phyloP scores from a whole-genome alignment of 164 flowering plant genomes.

The Magnolia changhungtana region DNA sequence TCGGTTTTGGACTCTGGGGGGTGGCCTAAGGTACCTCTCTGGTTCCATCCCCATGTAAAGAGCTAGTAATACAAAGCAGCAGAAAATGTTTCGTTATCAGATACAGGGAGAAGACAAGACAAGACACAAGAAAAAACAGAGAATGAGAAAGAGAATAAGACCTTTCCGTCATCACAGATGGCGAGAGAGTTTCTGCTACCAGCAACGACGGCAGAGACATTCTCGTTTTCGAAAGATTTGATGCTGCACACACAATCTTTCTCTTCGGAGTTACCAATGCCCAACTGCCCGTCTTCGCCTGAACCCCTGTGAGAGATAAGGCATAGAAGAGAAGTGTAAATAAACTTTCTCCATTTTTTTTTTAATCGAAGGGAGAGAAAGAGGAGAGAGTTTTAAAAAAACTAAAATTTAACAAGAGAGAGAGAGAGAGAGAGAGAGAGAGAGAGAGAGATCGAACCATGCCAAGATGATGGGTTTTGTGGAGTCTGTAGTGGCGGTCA shows the following conservation, averaged over 20 bases:
- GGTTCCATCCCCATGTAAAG: slow-evolving; percentile 99
- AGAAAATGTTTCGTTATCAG: neutral
- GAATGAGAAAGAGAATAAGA: slow-evolving; percentile 11
- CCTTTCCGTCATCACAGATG: slow-evolving; percentile 92
- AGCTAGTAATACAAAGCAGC: slow-evolving; percentile 41
- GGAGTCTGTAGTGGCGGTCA: slow-evolving; percentile 11
- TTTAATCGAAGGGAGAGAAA: neutral
- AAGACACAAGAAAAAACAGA: neutral
- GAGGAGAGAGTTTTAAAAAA: too few species aligned
- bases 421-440: neutral
- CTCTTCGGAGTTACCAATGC: slow-evolving; percentile 82
- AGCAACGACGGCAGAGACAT: slow-evolving; percentile 71
- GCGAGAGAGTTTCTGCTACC: slow-evolving; percentile 99
- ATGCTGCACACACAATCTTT: slow-evolving; percentile 74
- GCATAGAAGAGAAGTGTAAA: neutral
- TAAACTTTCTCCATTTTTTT: neutral
- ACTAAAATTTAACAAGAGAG: neutral
- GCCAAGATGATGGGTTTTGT: slow-evolving; percentile 18
- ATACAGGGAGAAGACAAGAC: neutral
- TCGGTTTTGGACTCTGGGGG: slow-evolving; percentile 91
- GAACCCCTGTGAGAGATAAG: slow-evolving; percentile 65
- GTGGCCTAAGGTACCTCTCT: slow-evolving; percentile 94
- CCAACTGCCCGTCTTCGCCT: slow-evolving; percentile 99
- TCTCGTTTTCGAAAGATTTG: slow-evolving; percentile 43
- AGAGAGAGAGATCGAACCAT: slow-evolving; percentile 27